Evolutionary conservation across 306 rosid species (phyloP), one percentile per base, ranked within the genome.

Genomic region (Leucaena leucocephala): DNA sequence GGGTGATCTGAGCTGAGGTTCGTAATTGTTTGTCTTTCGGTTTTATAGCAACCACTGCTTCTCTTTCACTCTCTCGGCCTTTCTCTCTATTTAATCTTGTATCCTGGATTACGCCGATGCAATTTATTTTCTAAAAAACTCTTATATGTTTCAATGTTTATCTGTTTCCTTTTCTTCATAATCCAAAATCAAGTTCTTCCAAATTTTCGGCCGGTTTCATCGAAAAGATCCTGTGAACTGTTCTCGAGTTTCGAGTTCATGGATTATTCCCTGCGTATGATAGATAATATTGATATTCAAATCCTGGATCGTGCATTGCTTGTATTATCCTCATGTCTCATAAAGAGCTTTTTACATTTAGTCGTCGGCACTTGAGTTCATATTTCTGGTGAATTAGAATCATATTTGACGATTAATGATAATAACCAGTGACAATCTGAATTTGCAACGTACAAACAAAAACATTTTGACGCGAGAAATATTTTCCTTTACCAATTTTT

Each of bases 401-500:
- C 9, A 42, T 38, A 13, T 64, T 36, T 36, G 27, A 64, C 36
- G 21, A 64, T 36, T 16, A 46, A 39, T 38, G 8, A 8, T 17
- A n/a, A 27, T 0, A n/a, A 49, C 5, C 8, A 35, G 7, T 11
- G 9, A 40, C 72, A 63, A 36, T 36, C 44, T 35, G 68, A 34
- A 63, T 2, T 22, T 4, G 6, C 58, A 45, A 45, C 12, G 17
- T 2, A 48, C 22, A 27, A 15, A 16, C 19, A 34, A 19, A 3
- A 34, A 55, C 68, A 39, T 38, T 61, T 2, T 22, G 66, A 59
- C 8, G 21, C 5, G 13, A 55, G 34, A 55, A 55, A 55, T 19
- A 8, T 55, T 67, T 77, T 68, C 71, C 38, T 42, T 67, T 33
- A 69, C n/a, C 45, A 59, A 71, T 40, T 54, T 76, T 45, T 52